Percentiles rank a stretch among this genome's conserved stretches.
These are phyloP conservation scores for Xanthoparmelia taractica DNA, from an alignment of 495 filamentous ascomycete species.

Conservation along the genomic window DNA sequence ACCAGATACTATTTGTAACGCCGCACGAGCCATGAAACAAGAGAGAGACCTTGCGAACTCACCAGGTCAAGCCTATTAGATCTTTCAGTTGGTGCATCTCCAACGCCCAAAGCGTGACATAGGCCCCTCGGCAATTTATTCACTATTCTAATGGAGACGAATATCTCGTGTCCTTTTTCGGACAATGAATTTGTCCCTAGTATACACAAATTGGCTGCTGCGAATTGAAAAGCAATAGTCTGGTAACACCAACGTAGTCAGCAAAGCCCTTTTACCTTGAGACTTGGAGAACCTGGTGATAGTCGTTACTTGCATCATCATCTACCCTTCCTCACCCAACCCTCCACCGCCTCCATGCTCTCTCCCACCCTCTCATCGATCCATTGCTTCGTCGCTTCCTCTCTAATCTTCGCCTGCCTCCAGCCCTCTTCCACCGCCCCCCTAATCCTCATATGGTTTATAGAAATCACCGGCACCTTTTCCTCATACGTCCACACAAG, in stretches of 20 bases:
- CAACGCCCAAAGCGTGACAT: neutral
- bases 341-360: conserved; percentile 67
- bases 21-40: neutral
- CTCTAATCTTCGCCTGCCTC: conserved; percentile 62
- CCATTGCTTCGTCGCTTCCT: conserved; percentile 58
- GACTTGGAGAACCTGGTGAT: neutral
- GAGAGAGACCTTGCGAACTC: neutral
- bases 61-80: neutral
- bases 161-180: neutral
- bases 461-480: conserved; percentile 66
- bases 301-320: conserved; percentile 25
- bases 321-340: conserved; percentile 84
- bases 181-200: neutral
- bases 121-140: neutral
- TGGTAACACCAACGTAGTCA: neutral
- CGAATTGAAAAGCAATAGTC: neutral
- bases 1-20: neutral
- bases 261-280: neutral
- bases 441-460: conserved; percentile 62
- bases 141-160: neutral
- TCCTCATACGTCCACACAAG: conserved; percentile 86
- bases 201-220: neutral
- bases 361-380: conserved; percentile 70
- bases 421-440: conserved; percentile 60
- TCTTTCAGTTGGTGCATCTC: neutral